phyloP scores from a whole-genome alignment of 169 alveolate genomes.

The Besnoitia besnoiti region DNA sequence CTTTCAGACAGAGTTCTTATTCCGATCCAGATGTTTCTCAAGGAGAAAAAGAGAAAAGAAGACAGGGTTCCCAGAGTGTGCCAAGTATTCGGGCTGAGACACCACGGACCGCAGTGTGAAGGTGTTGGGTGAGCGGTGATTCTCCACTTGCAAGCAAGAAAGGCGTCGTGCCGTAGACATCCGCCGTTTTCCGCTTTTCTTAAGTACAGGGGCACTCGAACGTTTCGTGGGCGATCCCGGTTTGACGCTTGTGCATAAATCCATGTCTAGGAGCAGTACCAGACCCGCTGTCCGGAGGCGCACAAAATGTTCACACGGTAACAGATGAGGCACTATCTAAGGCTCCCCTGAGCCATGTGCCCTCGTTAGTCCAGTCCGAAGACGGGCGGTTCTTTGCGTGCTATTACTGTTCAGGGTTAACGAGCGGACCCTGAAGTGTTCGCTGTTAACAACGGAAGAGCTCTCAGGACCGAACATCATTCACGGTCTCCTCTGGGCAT shows the following conservation, averaged over 20 bases:
- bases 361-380: too few species aligned
- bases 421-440: constrained; percentile 62
- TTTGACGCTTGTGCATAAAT: too few species aligned
- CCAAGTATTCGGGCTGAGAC: constrained; percentile 55
- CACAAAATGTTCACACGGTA: too few species aligned
- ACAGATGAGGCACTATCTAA: too few species aligned
- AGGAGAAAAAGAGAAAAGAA: constrained; percentile 4
- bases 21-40: constrained; percentile 72
- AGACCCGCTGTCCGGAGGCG: too few species aligned
- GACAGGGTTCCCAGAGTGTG: constrained; percentile 56
- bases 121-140: constrained; percentile 24
- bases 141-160: background rate
- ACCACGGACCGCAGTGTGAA: constrained; percentile 53
- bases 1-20: constrained; percentile 75
- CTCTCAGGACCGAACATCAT: constrained; percentile 67
- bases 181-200: too few species aligned
- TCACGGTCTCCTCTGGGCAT: constrained; percentile 43
- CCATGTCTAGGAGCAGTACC: too few species aligned
- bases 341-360: too few species aligned
- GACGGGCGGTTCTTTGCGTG: background rate
- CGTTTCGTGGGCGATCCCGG: too few species aligned
- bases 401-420: constrained; percentile 45
- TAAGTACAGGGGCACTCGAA: too few species aligned
- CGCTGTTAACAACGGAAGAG: constrained; percentile 69
- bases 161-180: too few species aligned